Base-by-base conservation (phyloP, 2,329 filamentous ascomycete species). In the Ophiostoma populinum region DNA sequence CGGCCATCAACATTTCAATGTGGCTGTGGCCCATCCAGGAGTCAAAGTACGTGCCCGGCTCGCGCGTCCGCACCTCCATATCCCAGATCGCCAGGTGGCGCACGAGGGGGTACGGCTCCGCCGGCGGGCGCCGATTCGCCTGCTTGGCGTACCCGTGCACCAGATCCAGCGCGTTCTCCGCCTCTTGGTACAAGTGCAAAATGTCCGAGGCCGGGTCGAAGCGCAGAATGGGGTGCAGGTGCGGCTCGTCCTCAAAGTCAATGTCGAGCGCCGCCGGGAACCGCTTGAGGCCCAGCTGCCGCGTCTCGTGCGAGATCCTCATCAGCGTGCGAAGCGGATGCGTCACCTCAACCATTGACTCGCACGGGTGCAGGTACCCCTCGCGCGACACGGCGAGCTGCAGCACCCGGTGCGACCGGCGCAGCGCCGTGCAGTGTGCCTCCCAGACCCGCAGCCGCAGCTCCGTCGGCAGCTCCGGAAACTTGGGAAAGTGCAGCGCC, bases 361-460 rank as follows among this genome's bases (percentile, higher is more conserved):
- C 10, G 6, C 15, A 12, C 6, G 34, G 30, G 6, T 11, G 25
- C 4, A 40, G 28, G 12, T 27, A 20, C 5, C 33, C 32, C 11
- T 24, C 4, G 1, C 3, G 11, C 15, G 13, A 13, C 24, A 39
- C 12, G 12, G 12, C 7, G 4, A 43, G 22, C 16, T 24, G 29
- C 11, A 39, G 16, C 6, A 43, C 32, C 7, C 38, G 36, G 1
- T 30, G 8, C 20, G 19, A 19, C 19, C 19, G 21, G 16, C 13
- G 5, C 21, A 39, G 13, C 12, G 24, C 32, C 11, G 38, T 37
- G 32, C 38, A 42, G 40, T 38, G 36, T 25, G 31, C n/a, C 21
- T 36, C 34, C 43, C 43, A 45, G 28, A 45, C 35, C 29, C 36
- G 33, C 30, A 40, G 27, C 13, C 42, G 41, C 37, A 45, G 30